Conservation (phyloP, 768 basidiomycete species). For the Lanmaoa rubissima region DNA sequence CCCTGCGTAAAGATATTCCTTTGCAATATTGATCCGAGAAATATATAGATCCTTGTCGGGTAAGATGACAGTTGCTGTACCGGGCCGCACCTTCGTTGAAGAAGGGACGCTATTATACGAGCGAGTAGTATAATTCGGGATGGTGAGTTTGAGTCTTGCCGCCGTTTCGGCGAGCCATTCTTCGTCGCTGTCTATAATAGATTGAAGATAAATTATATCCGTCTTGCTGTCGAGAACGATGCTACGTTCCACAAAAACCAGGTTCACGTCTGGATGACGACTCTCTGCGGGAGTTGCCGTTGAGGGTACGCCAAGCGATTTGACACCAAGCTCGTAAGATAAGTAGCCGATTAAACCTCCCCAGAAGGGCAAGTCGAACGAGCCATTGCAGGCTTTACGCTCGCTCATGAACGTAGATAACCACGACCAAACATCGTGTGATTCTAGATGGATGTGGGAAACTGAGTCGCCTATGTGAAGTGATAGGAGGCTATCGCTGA, state of each 20-base stretch:
- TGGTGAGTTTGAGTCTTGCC: constrained; percentile 13
- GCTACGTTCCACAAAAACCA: constrained; percentile 78
- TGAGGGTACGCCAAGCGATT: constrained; percentile 48
- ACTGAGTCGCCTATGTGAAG: constrained; percentile 39
- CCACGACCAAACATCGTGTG: constrained; percentile 73
- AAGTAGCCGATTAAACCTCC: constrained; percentile 77
- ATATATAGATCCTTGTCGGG: constrained; percentile 65
- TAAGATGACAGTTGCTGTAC: constrained; percentile 39
- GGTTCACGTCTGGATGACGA: constrained; percentile 67
- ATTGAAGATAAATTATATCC: constrained; percentile 59
- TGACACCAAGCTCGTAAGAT: constrained; percentile 76
- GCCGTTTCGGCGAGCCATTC: constrained; percentile 56
- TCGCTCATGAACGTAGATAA: constrained; percentile 64
- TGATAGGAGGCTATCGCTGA: constrained; percentile 49
- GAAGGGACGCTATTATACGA: constrained; percentile 19
- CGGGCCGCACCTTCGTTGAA: constrained; percentile 25
- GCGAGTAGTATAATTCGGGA: constrained; percentile 12
- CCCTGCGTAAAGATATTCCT: constrained; percentile 74
- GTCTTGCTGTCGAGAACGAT: constrained; percentile 60
- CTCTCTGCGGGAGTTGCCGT: constrained; percentile 27
- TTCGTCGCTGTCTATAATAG: constrained; percentile 55
- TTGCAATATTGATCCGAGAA: constrained; percentile 62
- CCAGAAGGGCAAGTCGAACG: constrained; percentile 69
- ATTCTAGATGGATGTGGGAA: constrained; percentile 42
- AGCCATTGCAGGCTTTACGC: constrained; percentile 47